phyloP scores from a whole-genome alignment of 148 eudicot genomes.

The Amaranthus hypochondriacus region DNA sequence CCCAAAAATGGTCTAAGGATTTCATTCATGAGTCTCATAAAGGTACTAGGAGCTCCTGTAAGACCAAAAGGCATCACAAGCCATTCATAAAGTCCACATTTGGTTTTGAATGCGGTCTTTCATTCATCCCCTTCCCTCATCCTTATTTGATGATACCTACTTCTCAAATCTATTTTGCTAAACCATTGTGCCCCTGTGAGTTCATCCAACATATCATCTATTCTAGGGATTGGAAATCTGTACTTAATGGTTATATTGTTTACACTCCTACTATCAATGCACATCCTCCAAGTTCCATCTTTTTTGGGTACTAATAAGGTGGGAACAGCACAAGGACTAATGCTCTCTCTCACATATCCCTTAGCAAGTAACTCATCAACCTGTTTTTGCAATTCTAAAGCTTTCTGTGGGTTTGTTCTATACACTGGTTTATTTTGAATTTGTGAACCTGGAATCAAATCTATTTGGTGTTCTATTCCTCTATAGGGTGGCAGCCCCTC shows the following conservation, averaged over 20 bases:
- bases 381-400: background rate
- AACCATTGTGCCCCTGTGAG: background rate
- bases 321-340: background rate
- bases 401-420: background rate
- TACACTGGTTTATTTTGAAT: background rate
- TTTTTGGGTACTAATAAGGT: background rate
- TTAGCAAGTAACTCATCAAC: background rate
- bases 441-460: background rate
- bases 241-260: background rate
- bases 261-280: too few relatives aligned
- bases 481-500: background rate
- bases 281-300: too few relatives aligned
- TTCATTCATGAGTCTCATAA: too few relatives aligned
- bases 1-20: too few relatives aligned
- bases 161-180: too few relatives aligned
- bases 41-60: too few relatives aligned
- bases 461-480: background rate
- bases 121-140: background rate
- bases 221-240: background rate
- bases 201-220: slow-evolving; percentile 3
- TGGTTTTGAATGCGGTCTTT: too few relatives aligned
- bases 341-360: slow-evolving; percentile 1
- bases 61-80: too few relatives aligned
- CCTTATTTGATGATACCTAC: too few relatives aligned
- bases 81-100: too few relatives aligned